Evolutionary conservation across 148 eudicot species (phyloP).

Genomic region (Amaranthus hypochondriacus): DNA sequence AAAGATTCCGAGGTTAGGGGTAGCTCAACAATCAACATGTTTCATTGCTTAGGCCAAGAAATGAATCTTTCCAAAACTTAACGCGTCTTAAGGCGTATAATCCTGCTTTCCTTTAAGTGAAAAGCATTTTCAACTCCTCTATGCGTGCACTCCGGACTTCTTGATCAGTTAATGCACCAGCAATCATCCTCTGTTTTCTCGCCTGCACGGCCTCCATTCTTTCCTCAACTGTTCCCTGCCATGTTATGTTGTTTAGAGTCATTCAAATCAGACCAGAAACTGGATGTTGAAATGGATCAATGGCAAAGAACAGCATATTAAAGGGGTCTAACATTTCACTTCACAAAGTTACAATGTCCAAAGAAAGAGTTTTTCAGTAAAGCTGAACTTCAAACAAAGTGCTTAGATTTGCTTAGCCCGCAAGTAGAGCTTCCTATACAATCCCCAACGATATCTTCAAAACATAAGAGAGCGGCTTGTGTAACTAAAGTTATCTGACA

Average conservation of each 20-base stretch:
- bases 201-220: slow-evolving; percentile 99
- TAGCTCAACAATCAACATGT: neutral
- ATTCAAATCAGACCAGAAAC: neutral
- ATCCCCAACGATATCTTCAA: too few species aligned
- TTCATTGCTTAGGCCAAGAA: neutral
- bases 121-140: slow-evolving; percentile 95
- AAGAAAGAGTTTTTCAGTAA: too few species aligned
- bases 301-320: neutral
- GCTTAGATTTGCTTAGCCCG: too few species aligned
- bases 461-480: too few species aligned
- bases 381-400: too few species aligned
- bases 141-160: slow-evolving; percentile 91
- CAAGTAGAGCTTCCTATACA: too few species aligned
- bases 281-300: neutral
- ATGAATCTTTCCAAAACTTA: neutral
- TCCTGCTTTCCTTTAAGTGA: slow-evolving; percentile 35
- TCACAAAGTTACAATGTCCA: too few species aligned
- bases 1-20: neutral
- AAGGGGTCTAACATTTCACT: too few species aligned
- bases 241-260: neutral
- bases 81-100: neutral
- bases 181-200: slow-evolving; percentile 84
- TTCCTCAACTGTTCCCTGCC: slow-evolving; percentile 93
- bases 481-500: too few species aligned
- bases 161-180: slow-evolving; percentile 98